Evolutionary conservation across 129 eudicot genomes (phyloP), one percentile per base, ranked within the genome.

Genomic region (Tagetes erecta): DNA sequence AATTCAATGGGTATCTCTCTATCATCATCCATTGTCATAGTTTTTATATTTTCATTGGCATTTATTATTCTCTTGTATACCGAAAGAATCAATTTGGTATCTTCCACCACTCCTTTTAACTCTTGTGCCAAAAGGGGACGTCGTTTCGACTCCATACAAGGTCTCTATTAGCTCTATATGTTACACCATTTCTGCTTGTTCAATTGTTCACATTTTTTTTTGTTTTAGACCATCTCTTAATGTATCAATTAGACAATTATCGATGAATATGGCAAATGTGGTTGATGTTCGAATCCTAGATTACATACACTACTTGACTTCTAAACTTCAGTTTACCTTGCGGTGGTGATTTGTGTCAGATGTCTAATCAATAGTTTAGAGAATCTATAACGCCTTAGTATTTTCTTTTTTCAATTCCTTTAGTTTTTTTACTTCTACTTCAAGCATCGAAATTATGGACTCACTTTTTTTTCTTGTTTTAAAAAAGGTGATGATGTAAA

Each of bases 1-100:
- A 55, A 55, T 36, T 45, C 64, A 1, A 86, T 87, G 87, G 87
- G 85, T 10, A 55, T 64, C 2, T 68, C 86, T 51, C 79, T 74
- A 53, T 58, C 87, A 53, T 58, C 87, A 12, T 83, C 95, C 20
- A 55, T 84, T 47, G 39, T 82, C 8, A 53, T 82, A 6, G 55
- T 81, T 38, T 67, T 76, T 31, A 9, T 94, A 9, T 88, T 89
- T 47, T 79, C 72, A 8, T 80, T 90, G 8, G 79, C 88, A 0
- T 84, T 93, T 66, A 49, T 80, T 1, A 81, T 71, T 49, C 80
- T 93, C 30, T 83, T 90, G 82, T 93, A 87, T 74, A 84, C 92
- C 8, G 96, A 90, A 80, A 88, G 92, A 73, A 68, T 87, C 47
- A 85, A 70, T 67, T 73, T 71, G 76, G 74, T 81, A 11, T 89